Evolutionary conservation across 106 monocot genomes (phyloP), one percentile per base, ranked within the genome.

Genomic region (Hemerocallis citrina): DNA sequence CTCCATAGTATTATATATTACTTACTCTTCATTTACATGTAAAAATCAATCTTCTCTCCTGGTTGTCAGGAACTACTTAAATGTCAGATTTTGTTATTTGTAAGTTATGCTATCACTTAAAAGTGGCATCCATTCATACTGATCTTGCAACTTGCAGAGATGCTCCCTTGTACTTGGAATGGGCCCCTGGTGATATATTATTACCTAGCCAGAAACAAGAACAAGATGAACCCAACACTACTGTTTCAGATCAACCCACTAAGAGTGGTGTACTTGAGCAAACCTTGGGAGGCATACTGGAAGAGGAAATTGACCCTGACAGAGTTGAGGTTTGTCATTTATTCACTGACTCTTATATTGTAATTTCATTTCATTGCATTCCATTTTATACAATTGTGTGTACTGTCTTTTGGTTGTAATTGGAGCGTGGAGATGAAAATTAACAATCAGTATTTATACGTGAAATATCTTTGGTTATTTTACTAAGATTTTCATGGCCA

Each of bases 111-210:
- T 10, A 4, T 27, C 32, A 4, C 5, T 29, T 32, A 32, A 55
- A 32, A n/a, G n/a, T 59, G 38, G 0, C 22, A 20, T 57, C n/a
- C 5, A 1, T 34, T 57, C 19, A 57, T 48, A 34, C 34, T 64
- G 34, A 23, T 49, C 4, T 22, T 48, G 23, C 34, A 34, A 64
- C 38, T 25, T 79, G 52, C 63, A 98, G 96, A 64, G 96, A 91
- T 82, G 70, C 81, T 69, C 91, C 91, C 19, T 73, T 98, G 48
- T 98, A 88, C 65, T 70, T 98, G 65, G 96, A 98, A 57, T 98
- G 91, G 96, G 91, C 91, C 45, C 96, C 96, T 50, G 74, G 57
- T 10, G 45, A 85, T 67, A 86, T 98, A 75, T 63, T 98, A 48
- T 52, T 57, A 60, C 69, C 73, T 34, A 57, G 27, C 30, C 54